Percentiles rank a stretch among this genome's conserved stretches.
phyloP scores from a whole-genome alignment of 192 early-diverging fungal genomes.

The Radiomyces spectabilis region DNA sequence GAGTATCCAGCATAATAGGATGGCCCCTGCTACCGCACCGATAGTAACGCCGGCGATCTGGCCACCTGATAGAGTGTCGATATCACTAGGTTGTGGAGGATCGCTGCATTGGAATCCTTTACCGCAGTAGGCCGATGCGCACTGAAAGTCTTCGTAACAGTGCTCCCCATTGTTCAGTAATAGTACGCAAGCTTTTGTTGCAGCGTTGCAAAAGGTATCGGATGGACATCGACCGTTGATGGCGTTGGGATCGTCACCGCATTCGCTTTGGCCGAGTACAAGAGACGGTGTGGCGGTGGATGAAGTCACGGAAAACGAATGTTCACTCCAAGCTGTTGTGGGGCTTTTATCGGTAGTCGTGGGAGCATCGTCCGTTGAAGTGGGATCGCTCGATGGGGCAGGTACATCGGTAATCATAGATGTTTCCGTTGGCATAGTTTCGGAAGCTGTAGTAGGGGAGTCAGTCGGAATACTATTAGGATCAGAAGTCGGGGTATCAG shows the following conservation, averaged over 20 bases:
- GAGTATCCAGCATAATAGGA: neutral
- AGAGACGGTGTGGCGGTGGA: slow-evolving; percentile 11
- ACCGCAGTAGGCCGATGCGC: slow-evolving; percentile 4
- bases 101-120: neutral
- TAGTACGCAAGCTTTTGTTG: neutral
- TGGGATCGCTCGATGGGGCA: neutral
- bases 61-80: neutral
- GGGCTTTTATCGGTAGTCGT: too few relatives aligned
- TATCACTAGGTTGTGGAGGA: neutral
- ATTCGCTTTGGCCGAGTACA: slow-evolving; percentile 6
- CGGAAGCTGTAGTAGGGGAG: neutral
- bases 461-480: neutral
- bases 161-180: neutral
- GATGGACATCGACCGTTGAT: slow-evolving; percentile 5
- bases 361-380: too few relatives aligned
- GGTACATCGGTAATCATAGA: neutral
- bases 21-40: slow-evolving; percentile 5
- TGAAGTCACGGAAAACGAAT: slow-evolving; percentile 7
- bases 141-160: slow-evolving; percentile 17
- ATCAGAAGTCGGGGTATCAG: too few relatives aligned
- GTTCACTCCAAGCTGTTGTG: neutral
- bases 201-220: slow-evolving; percentile 11
- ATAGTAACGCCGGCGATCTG: slow-evolving; percentile 11
- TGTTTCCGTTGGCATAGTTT: neutral
- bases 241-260: neutral